These are phyloP conservation scores for Meyerozyma carpophila DNA, from an alignment of 1,139 yeast species.

Conservation along the genomic window DNA sequence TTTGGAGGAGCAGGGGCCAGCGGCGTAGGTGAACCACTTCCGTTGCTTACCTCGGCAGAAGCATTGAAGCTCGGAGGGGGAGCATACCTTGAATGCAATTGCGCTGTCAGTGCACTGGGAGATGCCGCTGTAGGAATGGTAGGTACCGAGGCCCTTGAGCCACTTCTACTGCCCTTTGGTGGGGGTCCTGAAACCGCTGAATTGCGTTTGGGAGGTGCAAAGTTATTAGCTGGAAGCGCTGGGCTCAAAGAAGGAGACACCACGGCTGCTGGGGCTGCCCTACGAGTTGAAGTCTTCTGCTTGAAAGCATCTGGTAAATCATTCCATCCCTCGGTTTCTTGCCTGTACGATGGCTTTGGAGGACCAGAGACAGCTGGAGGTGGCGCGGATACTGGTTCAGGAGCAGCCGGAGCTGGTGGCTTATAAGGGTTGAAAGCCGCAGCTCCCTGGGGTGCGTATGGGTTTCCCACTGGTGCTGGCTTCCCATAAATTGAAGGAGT, in stretches of 20 bases:
- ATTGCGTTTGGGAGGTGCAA: slow-evolving; percentile 13
- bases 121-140: slow-evolving; percentile 7
- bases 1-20: slow-evolving; percentile 10
- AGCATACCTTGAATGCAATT: slow-evolving; percentile 9
- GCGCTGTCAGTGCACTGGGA: slow-evolving; percentile 14
- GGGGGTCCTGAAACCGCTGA: slow-evolving; percentile 23
- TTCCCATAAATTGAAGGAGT: slow-evolving; percentile 4
- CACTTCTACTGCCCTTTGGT: slow-evolving; percentile 30
- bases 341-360: slow-evolving; percentile 37
- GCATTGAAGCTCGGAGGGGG: slow-evolving; percentile 2
- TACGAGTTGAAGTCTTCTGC: slow-evolving; percentile 42
- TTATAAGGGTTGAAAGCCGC: slow-evolving; percentile 13
- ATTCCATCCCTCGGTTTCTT: slow-evolving; percentile 86
- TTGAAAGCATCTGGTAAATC: slow-evolving; percentile 76
- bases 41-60: not conserved
- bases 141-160: slow-evolving; percentile 20
- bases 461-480: slow-evolving; percentile 15
- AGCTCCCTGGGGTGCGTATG: slow-evolving; percentile 21
- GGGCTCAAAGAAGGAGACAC: slow-evolving; percentile 12
- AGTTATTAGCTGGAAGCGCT: slow-evolving; percentile 12
- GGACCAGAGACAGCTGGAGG: slow-evolving; percentile 28
- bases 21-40: slow-evolving; percentile 11
- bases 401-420: slow-evolving; percentile 9
- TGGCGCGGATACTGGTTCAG: slow-evolving; percentile 16
- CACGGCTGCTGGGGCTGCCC: slow-evolving; percentile 48